Percentiles rank a stretch among this genome's conserved stretches.
Evolutionary conservation across 805 yeast species (phyloP).

Genomic region (Yarrowia sp.): DNA sequence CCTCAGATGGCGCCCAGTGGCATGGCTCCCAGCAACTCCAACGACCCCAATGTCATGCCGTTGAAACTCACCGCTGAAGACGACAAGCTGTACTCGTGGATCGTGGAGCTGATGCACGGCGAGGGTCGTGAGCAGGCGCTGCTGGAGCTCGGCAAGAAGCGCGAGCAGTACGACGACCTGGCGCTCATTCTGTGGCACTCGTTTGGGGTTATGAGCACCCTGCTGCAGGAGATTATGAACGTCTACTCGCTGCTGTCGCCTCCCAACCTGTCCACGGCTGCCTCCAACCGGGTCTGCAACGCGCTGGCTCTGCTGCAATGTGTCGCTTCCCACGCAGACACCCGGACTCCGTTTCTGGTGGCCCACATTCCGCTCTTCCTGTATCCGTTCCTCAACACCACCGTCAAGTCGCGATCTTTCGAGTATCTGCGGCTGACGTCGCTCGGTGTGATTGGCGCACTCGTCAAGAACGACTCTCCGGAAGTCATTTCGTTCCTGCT

Average conservation of each 20-base stretch:
- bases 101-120: conserved; percentile 86
- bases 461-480: conserved; percentile 94
- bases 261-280: conserved; percentile 81
- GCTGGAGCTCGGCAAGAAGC: conserved; percentile 87
- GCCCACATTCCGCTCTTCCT: conserved; percentile 92
- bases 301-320: conserved; percentile 94
- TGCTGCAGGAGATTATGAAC: conserved; percentile 85
- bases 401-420: conserved; percentile 88
- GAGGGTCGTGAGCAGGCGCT: conserved; percentile 92
- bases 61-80: conserved; percentile 56
- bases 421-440: conserved; percentile 93
- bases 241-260: conserved; percentile 92
- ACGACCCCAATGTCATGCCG: conserved; percentile 30
- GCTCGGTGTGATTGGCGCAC: conserved; percentile 94
- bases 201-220: conserved; percentile 93
- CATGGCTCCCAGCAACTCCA: conserved; percentile 9
- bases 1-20: conserved; percentile 15
- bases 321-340: conserved; percentile 93
- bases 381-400: conserved; percentile 92
- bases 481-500: conserved; percentile 90
- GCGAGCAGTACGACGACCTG: conserved; percentile 93
- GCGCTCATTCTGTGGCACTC: conserved; percentile 95
- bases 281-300: conserved; percentile 92
- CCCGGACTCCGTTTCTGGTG: conserved; percentile 79
- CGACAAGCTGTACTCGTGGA: conserved; percentile 88